phyloP scores from a whole-genome alignment of 305 asterid species.

The Ilex paraguariensis region DNA sequence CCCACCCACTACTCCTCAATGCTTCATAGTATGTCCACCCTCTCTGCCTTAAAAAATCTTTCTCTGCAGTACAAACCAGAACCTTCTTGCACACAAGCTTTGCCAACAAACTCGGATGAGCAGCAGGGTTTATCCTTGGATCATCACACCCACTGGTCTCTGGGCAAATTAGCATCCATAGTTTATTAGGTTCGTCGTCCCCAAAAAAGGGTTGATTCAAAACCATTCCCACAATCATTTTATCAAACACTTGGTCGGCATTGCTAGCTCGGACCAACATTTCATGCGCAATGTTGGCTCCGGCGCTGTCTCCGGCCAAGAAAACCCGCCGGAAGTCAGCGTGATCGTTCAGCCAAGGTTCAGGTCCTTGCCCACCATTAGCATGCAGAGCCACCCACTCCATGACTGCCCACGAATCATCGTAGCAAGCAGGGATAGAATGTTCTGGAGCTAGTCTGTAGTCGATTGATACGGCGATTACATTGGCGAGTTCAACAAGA shows the following conservation, averaged over 20 bases:
- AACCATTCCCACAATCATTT: not conserved
- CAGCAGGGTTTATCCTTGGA: not conserved
- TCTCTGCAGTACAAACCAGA: not conserved
- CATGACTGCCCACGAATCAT: slow-evolving; percentile 26
- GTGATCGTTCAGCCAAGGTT: slow-evolving; percentile 36
- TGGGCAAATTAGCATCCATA: not conserved
- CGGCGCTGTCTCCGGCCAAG: slow-evolving; percentile 27
- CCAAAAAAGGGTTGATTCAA: not conserved
- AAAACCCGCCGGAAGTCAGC: slow-evolving; percentile 40
- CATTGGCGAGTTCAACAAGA: not conserved
- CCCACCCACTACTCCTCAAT: not conserved
- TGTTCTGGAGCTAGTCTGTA: slow-evolving; percentile 26
- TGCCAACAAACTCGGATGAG: slow-evolving; percentile 5
- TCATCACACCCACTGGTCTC: not conserved
- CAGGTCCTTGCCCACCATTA: slow-evolving; percentile 6
- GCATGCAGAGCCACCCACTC: slow-evolving; percentile 25
- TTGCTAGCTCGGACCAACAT: slow-evolving; percentile 7
- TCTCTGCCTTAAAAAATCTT: not conserved
- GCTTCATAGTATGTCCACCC: not conserved
- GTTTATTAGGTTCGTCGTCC: not conserved
- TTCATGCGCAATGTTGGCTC: slow-evolving; percentile 19
- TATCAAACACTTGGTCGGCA: not conserved
- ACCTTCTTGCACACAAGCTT: not conserved
- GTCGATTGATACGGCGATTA: slow-evolving; percentile 10
- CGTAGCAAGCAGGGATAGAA: slow-evolving; percentile 21